Evolutionary conservation across 2,329 filamentous ascomycete species (phyloP), one percentile per base, ranked within the genome.

Genomic region (Diaporthe australafricana): DNA sequence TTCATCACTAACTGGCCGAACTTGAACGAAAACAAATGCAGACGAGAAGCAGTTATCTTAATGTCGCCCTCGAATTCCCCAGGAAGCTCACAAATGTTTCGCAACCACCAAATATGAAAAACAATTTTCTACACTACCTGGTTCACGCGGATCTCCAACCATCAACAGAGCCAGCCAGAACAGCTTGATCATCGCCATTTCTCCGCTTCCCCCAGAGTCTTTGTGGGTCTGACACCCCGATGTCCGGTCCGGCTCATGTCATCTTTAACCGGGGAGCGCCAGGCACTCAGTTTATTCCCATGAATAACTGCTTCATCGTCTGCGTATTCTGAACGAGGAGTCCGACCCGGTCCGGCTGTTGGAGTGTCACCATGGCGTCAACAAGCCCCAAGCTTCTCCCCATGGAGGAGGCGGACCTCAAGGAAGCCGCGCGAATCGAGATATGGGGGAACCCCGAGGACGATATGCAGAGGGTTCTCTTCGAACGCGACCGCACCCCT

Each of bases 381-480:
- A 17, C 27, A 63, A 14, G 22, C 25, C 57, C 40, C 20, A 25
- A 48, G 42, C 40, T 63, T 11, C 42, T 63, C 42, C 57, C 42
- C 1, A 63, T 63, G 57, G 57, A 63, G 42, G 57, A 63, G 40
- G 57, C 22, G 17, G 57, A 63, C 57, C 42, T 63, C 16, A 42
- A 63, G 27, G 40, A 63, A 32, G 57, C 57, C 20, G 57, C 25
- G 25, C 42, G 57, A 9, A 48, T 63, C 25, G 57, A 63, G 22
- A 48, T 63, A 27, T 63, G 42, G 42, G 57, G 57, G 4, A 63
- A 63, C 27, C 57, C 57, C 22, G 40, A 32, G 25, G 42, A 63
- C 27, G 57, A 63, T 25, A 63, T 48, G 57, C 57, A 63, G 25
- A 63, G 45, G 16, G n/a, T 63, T 9, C 27, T 63, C 57, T 6